Percentiles rank a stretch among this genome's conserved stretches.
Evolutionary conservation across 208 protist species (phyloP).

Genomic region (Acanthamoeba divionensis): DNA sequence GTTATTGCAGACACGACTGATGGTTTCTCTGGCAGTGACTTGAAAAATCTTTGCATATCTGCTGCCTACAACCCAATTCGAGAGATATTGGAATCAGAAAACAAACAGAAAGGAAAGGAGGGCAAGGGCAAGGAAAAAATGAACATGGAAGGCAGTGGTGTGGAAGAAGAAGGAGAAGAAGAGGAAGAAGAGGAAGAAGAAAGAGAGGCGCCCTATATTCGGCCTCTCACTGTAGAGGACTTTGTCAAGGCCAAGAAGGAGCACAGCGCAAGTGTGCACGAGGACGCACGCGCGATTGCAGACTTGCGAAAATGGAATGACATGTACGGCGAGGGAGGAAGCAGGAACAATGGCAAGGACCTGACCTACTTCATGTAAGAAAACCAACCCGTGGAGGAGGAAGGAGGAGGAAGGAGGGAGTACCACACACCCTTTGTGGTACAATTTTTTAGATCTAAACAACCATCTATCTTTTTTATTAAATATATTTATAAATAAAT

Average conservation of each 20-base stretch:
- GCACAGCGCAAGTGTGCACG: slow-evolving; percentile 57
- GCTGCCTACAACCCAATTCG: slow-evolving; percentile 69
- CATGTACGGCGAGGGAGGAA: slow-evolving; percentile 72
- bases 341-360: slow-evolving; percentile 5
- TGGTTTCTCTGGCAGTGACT: slow-evolving; percentile 72
- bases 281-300: slow-evolving; percentile 60
- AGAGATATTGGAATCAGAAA: slow-evolving; percentile 61
- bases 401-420: too few relatives aligned
- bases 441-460: too few relatives aligned
- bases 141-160: neutral
- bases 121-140: neutral
- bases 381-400: too few relatives aligned
- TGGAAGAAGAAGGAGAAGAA: neutral
- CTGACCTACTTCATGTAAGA: slow-evolving; percentile 51
- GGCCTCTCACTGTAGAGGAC: slow-evolving; percentile 56
- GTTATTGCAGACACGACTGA: slow-evolving; percentile 62
- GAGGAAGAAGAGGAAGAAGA: neutral
- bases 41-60: slow-evolving; percentile 74
- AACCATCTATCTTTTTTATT: too few relatives aligned
- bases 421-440: too few relatives aligned
- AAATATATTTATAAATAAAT: neutral
- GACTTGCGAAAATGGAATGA: slow-evolving; percentile 77
- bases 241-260: slow-evolving; percentile 72
- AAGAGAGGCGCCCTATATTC: neutral
- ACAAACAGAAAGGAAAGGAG: neutral